Conservation (phyloP, 2,329 filamentous ascomycete genomes). For the Exophiala sp. region DNA sequence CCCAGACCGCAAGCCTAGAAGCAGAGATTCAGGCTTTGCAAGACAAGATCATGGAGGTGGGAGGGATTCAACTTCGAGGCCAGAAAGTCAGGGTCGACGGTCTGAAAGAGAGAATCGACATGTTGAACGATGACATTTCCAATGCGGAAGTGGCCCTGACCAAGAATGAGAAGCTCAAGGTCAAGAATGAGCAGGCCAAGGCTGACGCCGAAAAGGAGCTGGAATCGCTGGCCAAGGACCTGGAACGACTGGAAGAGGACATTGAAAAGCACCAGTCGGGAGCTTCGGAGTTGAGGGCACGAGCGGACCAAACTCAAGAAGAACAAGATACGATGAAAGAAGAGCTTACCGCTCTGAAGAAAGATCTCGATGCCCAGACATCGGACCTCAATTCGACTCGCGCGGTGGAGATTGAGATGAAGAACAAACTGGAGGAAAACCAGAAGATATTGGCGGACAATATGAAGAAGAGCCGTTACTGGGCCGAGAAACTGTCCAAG, state of each 20-base stretch:
- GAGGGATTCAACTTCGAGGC: slow-evolving; percentile 82
- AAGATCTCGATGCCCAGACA: slow-evolving; percentile 78
- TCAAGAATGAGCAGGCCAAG: slow-evolving; percentile 78
- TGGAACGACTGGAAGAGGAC: slow-evolving; percentile 72
- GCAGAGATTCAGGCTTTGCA: slow-evolving; percentile 88
- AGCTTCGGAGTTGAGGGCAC: slow-evolving; percentile 64
- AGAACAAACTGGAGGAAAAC: slow-evolving; percentile 94
- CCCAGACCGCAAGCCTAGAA: slow-evolving; percentile 83
- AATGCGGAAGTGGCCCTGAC: slow-evolving; percentile 79
- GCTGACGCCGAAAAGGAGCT: slow-evolving; percentile 74
- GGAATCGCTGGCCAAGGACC: slow-evolving; percentile 62
- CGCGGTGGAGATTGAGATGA: slow-evolving; percentile 92
- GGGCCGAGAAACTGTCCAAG: slow-evolving; percentile 84
- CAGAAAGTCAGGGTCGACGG: slow-evolving; percentile 89
- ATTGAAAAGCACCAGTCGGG: slow-evolving; percentile 69
- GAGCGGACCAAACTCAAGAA: slow-evolving; percentile 75
- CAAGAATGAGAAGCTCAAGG: slow-evolving; percentile 88
- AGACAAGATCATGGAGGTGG: slow-evolving; percentile 97
- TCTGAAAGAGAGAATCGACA: slow-evolving; percentile 76
- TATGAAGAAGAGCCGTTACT: slow-evolving; percentile 74
- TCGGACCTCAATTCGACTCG: slow-evolving; percentile 81
- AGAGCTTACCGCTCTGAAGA: slow-evolving; percentile 71
- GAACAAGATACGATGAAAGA: slow-evolving; percentile 70
- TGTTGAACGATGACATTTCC: slow-evolving; percentile 74
- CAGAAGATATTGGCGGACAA: slow-evolving; percentile 84